These are phyloP conservation scores for Pogostemon cablin DNA, from an alignment of 257 asterid species.

Conservation along the genomic window DNA sequence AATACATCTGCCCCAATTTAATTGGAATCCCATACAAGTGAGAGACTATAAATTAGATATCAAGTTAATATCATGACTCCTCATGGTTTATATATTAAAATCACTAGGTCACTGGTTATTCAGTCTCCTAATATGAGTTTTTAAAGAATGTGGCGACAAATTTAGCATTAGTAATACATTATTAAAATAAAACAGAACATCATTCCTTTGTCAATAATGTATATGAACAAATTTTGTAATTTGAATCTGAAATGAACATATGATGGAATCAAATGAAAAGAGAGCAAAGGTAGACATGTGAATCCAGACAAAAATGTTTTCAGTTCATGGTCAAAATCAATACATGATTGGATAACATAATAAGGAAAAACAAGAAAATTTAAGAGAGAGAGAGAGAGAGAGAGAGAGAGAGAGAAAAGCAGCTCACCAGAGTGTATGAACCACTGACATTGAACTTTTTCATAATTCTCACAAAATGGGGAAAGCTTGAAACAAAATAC, in stretches of 20 bases:
- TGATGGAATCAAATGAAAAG: conserved; percentile 2
- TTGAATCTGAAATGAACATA: background rate
- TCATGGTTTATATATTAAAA: background rate
- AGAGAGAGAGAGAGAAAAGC: conserved; percentile 10
- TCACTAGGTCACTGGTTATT: background rate
- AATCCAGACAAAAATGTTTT: conserved; percentile 9
- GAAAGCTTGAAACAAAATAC: conserved; percentile 69
- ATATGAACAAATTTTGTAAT: conserved; percentile 7
- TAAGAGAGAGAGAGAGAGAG: background rate
- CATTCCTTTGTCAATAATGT: background rate
- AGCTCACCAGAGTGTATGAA: conserved; percentile 87
- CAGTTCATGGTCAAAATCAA: conserved; percentile 2
- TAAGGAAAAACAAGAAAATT: background rate
- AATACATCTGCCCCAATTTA: conserved; percentile 1
- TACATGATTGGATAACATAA: background rate
- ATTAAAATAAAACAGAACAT: background rate
- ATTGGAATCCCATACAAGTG: background rate
- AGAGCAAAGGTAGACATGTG: conserved; percentile 1
- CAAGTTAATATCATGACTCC: background rate
- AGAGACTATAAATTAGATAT: background rate
- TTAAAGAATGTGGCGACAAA: background rate
- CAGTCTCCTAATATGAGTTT: background rate
- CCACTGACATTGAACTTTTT: conserved; percentile 89
- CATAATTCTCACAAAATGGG: conserved; percentile 87
- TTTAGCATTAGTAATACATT: background rate